Base-by-base conservation (phyloP, 2,329 filamentous ascomycete species). In the Fusarium agapanthi region DNA sequence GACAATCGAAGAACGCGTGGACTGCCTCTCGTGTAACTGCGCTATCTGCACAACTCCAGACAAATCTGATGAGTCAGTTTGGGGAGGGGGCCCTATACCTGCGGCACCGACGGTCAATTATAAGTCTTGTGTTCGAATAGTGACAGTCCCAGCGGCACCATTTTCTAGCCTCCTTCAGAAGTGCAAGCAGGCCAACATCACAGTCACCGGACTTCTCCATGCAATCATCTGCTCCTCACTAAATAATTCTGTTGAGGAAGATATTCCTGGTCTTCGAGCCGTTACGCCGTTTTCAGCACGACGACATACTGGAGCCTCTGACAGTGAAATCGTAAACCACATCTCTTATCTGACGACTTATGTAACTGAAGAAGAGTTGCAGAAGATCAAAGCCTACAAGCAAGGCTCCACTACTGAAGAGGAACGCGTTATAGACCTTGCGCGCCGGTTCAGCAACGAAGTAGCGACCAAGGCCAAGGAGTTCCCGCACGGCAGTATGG, bases 261-360 rank as follows among this genome's bases (percentile, higher is more conserved):
- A n/a, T 12, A 2, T 44, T 1, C 55, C 54, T 1, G 64, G 43
- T 0, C 28, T 73, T 8, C 58, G 61, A 18, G 32, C 51, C 1
- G 24, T 68, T 6, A 74, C 67, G 1, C 72, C 71, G 0, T 73
- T 59, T 9, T 71, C 64, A 0, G 16, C 61, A 7, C 37, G 67
- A n/a, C 53, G 35, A 11, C 26, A 58, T 14, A 64, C 61, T 22
- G 37, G 41, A 14, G 40, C 43, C 0, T 59, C 37, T 4, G 38
- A 44, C 2, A 10, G 8, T 1, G 70, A 65, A 0, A 69, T 73
- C 3, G 43, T 71, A 5, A 54, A 74, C 5, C 71, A 73, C 4
- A 45, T 71, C 12, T 69, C 67, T 9, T 65, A 45, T 12, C 5
- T 71, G 6, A 40, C 44, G 8, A 65, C 35, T 8, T 50, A 71